phyloP scores from a whole-genome alignment of 2,329 filamentous ascomycete species.

The Pseudofabraea citricarpa region DNA sequence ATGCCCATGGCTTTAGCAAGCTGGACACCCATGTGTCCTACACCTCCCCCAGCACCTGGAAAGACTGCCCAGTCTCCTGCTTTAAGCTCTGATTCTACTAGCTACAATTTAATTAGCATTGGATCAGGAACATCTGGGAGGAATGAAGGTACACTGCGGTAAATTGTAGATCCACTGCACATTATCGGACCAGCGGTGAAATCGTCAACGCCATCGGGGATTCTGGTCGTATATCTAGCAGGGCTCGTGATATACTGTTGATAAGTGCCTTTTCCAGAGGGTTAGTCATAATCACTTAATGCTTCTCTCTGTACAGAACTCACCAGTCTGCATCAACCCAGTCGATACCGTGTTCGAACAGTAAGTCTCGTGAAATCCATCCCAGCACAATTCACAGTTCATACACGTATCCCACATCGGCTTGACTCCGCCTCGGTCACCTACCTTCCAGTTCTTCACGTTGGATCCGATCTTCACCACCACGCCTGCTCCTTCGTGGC shows the following conservation, averaged over 20 bases:
- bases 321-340: slow-evolving; percentile 1
- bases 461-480: slow-evolving; percentile 50
- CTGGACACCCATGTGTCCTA: slow-evolving; percentile 15
- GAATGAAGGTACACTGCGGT: slow-evolving; percentile 2
- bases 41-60: slow-evolving; percentile 2
- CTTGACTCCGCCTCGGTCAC: slow-evolving; percentile 48
- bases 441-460: slow-evolving; percentile 47
- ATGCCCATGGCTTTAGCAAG: slow-evolving; percentile 9
- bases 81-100: not conserved
- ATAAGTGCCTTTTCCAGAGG: slow-evolving; percentile 8
- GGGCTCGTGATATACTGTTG: slow-evolving; percentile 7
- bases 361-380: slow-evolving; percentile 3
- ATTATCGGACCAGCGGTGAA: slow-evolving; percentile 8
- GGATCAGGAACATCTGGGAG: not conserved
- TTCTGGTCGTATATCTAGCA: slow-evolving; percentile 6
- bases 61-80: slow-evolving; percentile 4
- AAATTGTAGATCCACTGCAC: slow-evolving; percentile 6
- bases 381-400: slow-evolving; percentile 32
- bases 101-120: not conserved
- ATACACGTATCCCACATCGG: slow-evolving; percentile 47
- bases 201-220: slow-evolving; percentile 8
- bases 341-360: slow-evolving; percentile 3
- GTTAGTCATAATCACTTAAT: too few relatives aligned
- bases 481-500: slow-evolving; percentile 53
- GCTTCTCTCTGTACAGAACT: too few relatives aligned